Evolutionary conservation across 1,139 yeast genomes (phyloP).

Genomic region (Taiozyma sp.): DNA sequence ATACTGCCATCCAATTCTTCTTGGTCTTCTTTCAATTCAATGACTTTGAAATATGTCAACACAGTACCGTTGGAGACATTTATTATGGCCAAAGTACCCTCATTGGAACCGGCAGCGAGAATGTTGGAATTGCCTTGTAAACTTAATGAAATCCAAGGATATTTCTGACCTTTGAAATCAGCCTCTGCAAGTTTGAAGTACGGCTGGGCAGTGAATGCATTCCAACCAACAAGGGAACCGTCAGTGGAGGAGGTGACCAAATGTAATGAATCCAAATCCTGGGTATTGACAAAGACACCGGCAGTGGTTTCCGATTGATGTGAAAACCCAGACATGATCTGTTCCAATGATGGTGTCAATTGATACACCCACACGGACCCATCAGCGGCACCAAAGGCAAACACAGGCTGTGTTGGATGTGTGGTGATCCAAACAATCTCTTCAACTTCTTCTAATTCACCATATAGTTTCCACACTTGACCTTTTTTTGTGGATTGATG

Average conservation of each 20-base stretch:
- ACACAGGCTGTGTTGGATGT: conserved; percentile 72
- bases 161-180: conserved; percentile 63
- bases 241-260: conserved; percentile 84
- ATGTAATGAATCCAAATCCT: conserved; percentile 55
- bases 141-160: conserved; percentile 82
- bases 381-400: conserved; percentile 92
- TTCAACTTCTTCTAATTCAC: conserved; percentile 79
- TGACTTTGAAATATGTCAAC: conserved; percentile 53
- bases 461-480: conserved; percentile 70
- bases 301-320: conserved; percentile 76
- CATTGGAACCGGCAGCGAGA: conserved; percentile 72
- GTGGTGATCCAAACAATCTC: conserved; percentile 73
- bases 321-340: conserved; percentile 73
- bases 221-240: conserved; percentile 84
- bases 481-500: conserved; percentile 71
- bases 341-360: conserved; percentile 53
- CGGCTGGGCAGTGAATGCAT: conserved; percentile 70
- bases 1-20: conserved; percentile 72
- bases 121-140: conserved; percentile 39
- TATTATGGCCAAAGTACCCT: conserved; percentile 74
- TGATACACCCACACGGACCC: conserved; percentile 96
- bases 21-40: conserved; percentile 55
- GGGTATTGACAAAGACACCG: conserved; percentile 66
- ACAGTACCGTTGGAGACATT: conserved; percentile 70
- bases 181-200: conserved; percentile 57